phyloP scores from a whole-genome alignment of 2,329 filamentous ascomycete genomes.

The Magnaporthiopsis rhizophila region DNA sequence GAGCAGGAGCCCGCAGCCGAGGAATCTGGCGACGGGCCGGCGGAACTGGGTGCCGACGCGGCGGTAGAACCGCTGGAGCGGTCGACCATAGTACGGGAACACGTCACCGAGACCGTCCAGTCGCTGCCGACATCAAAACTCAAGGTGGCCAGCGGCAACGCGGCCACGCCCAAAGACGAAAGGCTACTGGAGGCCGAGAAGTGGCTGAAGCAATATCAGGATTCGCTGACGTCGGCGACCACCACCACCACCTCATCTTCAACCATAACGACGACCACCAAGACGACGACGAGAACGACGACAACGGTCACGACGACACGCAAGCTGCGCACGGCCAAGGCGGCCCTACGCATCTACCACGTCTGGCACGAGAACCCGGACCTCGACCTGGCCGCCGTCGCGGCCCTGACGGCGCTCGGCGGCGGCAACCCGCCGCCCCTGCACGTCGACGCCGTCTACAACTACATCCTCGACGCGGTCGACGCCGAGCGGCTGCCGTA shows the following conservation, averaged over 20 bases:
- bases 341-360: conserved; percentile 49
- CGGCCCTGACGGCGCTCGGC: conserved; percentile 46
- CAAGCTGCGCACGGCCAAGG: conserved; percentile 15
- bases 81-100: conserved; percentile 17
- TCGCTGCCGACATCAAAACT: conserved; percentile 6
- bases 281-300: conserved; percentile 9
- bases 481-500: conserved; percentile 41
- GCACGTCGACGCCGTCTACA: conserved; percentile 43
- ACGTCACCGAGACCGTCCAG: conserved; percentile 10
- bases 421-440: conserved; percentile 57
- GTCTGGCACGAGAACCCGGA: conserved; percentile 51
- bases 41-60: conserved; percentile 7
- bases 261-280: conserved; percentile 1
- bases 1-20: conserved; percentile 2
- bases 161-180: conserved; percentile 22
- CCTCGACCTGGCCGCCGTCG: conserved; percentile 41
- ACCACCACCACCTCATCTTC: neutral
- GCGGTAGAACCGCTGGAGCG: neutral
- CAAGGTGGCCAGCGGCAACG: conserved; percentile 5
- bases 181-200: conserved; percentile 36
- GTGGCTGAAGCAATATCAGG: conserved; percentile 27
- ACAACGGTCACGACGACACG: neutral
- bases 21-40: conserved; percentile 9
- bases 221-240: conserved; percentile 9
- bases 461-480: conserved; percentile 52